Conservation (phyloP, 805 yeast species). For the Diddensiella caesifluorescens region DNA sequence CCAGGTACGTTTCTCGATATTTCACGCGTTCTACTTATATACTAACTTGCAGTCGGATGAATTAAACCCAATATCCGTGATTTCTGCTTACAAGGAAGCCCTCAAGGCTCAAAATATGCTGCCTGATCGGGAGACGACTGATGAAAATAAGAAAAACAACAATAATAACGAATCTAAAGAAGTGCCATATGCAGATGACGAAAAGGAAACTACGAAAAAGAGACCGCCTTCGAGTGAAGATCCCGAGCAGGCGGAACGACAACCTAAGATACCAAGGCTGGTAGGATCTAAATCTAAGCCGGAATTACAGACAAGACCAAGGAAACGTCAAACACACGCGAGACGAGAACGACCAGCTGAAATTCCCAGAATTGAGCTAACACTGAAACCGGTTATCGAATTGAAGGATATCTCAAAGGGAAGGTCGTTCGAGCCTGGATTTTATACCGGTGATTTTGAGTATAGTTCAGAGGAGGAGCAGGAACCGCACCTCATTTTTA, state of each 20-base stretch:
- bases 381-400: slow-evolving; percentile 19
- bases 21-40: slow-evolving; percentile 17
- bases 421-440: slow-evolving; percentile 31
- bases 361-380: slow-evolving; percentile 14
- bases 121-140: neutral
- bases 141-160: neutral
- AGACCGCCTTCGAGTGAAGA: neutral
- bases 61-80: slow-evolving; percentile 26
- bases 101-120: slow-evolving; percentile 10
- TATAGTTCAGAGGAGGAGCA: slow-evolving; percentile 28
- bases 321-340: slow-evolving; percentile 11
- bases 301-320: neutral
- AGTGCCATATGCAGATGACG: neutral
- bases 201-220: neutral
- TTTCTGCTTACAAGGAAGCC: slow-evolving; percentile 28
- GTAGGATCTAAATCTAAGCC: neutral
- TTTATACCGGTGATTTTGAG: slow-evolving; percentile 32
- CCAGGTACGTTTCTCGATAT: slow-evolving; percentile 3
- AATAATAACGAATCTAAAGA: neutral
- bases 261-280: neutral
- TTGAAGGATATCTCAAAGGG: slow-evolving; percentile 24
- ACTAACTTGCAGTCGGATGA: too few relatives aligned
- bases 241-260: neutral
- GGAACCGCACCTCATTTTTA: neutral
- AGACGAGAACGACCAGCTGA: slow-evolving; percentile 5